Evolutionary conservation across 1,139 yeast species (phyloP), one percentile per base, ranked within the genome.

Genomic region (Blastobotrys indianensis): DNA sequence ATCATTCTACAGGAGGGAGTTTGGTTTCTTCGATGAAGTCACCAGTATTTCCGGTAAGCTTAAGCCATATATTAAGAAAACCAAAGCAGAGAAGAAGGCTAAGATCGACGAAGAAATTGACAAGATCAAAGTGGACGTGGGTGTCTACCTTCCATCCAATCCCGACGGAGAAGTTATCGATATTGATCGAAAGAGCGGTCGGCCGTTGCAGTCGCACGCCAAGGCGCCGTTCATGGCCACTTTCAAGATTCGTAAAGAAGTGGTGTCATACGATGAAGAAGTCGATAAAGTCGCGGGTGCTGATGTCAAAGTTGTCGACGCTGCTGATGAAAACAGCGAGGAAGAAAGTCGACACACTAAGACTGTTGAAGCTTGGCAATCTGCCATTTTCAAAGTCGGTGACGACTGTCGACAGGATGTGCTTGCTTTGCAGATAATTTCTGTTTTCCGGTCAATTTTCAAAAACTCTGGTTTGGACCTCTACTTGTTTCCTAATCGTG

Each of bases 381-480:
- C 95, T 60, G 98, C 98, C 16, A 94, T 94, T 65, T 94, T 94
- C 75, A 94, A 94, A 66, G 98, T 94, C 49, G 99, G 99, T 51
- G 99, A 94, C 68, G 99, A 94, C 67, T 90, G 97, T 72, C 79
- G 99, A 57, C 99, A 94, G 66, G 99, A 94, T 69, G 92, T 94
- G 44, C 75, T 94, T 55, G 97, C 97, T 0, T 71, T 94, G 51
- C 99, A 94, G 63, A 73, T 94, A 60, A 85, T 94, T 53, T 83
- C 97, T 3, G 82, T 92, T 32, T 94, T 94, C 73, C 76, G 95
- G 58, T 81, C 94, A 43, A 86, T 94, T 49, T 94, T 96, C 94
- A 77, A 80, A 54, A 76, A 77, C 54, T 80, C 87, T 10, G 97
- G 97, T 1, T 72, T 94, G 51, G 97, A 92, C 63, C 75, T 92